Conservation (phyloP, 1,284 basidiomycete genomes). For the Chondrostereum purpureum region DNA sequence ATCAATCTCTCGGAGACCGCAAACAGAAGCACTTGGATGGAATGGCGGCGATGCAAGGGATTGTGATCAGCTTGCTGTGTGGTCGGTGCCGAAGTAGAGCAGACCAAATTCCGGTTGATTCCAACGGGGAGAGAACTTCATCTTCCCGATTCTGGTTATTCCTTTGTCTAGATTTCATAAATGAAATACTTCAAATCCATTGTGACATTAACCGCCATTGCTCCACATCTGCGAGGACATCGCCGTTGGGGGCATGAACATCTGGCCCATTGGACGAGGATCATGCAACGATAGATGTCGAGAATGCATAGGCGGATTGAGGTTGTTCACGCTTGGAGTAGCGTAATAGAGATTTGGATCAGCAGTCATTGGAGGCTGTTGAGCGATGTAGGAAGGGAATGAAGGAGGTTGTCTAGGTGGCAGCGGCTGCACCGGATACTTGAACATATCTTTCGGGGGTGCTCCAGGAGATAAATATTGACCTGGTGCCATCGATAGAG, state of each 20-base stretch:
- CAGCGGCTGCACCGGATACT: neutral
- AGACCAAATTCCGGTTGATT: no score
- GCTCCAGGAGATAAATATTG: constrained; percentile 4
- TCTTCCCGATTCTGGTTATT: neutral
- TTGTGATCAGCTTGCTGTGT: no score
- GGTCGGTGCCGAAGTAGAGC: no score
- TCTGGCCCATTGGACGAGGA: constrained; percentile 18
- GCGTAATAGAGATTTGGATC: constrained; percentile 15
- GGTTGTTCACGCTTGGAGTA: constrained; percentile 14
- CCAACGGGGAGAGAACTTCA: neutral
- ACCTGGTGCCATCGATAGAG: neutral
- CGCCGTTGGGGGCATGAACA: constrained; percentile 19
- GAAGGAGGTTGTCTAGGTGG: neutral
- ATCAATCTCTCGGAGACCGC: no score
- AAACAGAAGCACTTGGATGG: no score
- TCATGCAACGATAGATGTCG: constrained; percentile 24
- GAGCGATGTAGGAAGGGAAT: neutral
- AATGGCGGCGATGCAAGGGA: no score
- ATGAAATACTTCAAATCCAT: neutral
- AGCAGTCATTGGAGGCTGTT: constrained; percentile 13
- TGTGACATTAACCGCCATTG: constrained; percentile 21
- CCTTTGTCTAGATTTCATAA: neutral
- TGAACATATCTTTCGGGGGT: neutral
- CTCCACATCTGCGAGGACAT: constrained; percentile 27
- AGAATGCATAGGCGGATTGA: constrained; percentile 14